phyloP scores from a whole-genome alignment of 1,284 basidiomycete species.

The Moniliophthora roreri region DNA sequence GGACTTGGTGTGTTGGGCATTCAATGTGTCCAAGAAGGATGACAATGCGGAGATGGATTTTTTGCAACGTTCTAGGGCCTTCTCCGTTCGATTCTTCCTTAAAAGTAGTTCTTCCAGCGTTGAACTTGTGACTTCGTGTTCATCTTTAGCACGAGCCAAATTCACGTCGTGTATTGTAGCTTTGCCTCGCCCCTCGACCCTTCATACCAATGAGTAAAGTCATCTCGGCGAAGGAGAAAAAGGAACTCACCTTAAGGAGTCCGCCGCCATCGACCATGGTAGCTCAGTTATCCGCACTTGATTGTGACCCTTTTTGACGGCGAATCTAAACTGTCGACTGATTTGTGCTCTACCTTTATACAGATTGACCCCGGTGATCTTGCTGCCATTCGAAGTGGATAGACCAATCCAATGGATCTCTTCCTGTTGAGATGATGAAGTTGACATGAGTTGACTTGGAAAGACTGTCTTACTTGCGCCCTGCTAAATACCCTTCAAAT shows the following conservation, averaged over 20 bases:
- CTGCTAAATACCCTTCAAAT: too few species aligned
- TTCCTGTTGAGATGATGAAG: too few species aligned
- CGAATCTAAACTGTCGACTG: neutral
- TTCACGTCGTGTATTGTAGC: constrained; percentile 11
- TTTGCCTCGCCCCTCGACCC: constrained; percentile 9
- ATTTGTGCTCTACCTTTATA: neutral
- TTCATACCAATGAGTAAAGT: neutral
- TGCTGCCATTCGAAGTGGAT: neutral
- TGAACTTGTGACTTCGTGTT: neutral
- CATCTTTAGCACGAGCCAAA: neutral
- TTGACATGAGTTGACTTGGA: too few species aligned
- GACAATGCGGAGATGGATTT: constrained; percentile 6
- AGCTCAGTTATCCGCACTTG: neutral
- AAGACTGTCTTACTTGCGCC: too few species aligned
- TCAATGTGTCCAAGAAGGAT: constrained; percentile 2
- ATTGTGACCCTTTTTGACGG: neutral
- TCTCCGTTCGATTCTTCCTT: neutral
- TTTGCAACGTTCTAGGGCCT: constrained; percentile 5
- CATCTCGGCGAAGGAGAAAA: neutral
- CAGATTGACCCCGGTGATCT: neutral
- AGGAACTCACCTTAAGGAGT: neutral
- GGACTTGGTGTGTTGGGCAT: constrained; percentile 3
- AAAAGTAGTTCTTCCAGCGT: neutral
- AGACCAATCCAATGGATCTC: too few species aligned
- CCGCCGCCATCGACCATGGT: neutral